phyloP scores from a whole-genome alignment of 2,329 filamentous ascomycete genomes.

The Pestalotiopsis sp. region DNA sequence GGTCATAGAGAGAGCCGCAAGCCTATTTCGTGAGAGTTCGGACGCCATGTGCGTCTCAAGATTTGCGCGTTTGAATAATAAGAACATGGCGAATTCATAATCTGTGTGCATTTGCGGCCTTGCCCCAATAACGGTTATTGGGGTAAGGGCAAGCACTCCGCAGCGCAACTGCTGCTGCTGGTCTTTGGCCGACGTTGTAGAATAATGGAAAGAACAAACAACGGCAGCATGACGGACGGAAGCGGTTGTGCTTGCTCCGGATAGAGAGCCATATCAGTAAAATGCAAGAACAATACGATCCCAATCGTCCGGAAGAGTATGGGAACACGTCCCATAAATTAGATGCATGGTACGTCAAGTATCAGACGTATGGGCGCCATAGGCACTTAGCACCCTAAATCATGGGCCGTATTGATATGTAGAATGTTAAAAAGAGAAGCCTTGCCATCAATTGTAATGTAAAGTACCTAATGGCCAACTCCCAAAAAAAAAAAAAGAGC shows the following conservation, averaged over 20 bases:
- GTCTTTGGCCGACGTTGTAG: neutral
- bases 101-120: neutral
- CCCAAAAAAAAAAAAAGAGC: neutral
- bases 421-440: neutral
- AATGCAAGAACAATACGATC: neutral
- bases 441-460: neutral
- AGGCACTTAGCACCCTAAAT: no score
- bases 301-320: neutral
- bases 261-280: neutral
- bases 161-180: neutral
- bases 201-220: neutral
- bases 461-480: neutral
- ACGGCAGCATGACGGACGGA: neutral
- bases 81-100: neutral
- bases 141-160: neutral
- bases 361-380: no score
- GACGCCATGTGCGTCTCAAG: no score
- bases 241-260: neutral
- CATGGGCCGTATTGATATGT: neutral
- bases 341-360: no score
- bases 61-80: no score
- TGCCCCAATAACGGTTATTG: neutral
- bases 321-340: no score
- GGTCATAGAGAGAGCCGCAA: no score
- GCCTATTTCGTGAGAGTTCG: no score